Conservation (phyloP, 352 stramenopile genomes). For the Globisporangium nagaii region DNA sequence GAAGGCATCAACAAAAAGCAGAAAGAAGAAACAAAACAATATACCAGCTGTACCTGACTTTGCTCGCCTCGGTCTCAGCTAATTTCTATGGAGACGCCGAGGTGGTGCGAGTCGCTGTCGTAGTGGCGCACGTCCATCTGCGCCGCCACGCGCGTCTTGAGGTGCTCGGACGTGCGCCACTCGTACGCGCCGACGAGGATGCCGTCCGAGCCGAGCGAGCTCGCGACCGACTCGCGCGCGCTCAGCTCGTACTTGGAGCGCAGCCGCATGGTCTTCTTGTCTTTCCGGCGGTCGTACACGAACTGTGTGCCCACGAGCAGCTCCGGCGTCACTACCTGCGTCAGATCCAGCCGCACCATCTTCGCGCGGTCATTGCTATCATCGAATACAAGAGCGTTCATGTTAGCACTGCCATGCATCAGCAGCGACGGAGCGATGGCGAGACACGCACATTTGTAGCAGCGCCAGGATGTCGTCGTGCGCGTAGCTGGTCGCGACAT, state of each 20-base stretch:
- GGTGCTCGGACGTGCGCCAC: conserved; percentile 64
- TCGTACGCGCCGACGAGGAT: conserved; percentile 73
- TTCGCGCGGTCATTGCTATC: conserved; percentile 62
- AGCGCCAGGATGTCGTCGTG: conserved; percentile 61
- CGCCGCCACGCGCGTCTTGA: conserved; percentile 69
- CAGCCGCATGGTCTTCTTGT: conserved; percentile 56
- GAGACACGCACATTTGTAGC: conserved; percentile 62
- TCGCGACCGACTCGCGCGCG: conserved; percentile 37
- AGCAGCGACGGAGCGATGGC: not conserved
- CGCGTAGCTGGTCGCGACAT: conserved; percentile 50
- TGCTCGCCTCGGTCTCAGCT: conserved; percentile 19
- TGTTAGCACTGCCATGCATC: no score
- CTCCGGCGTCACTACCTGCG: conserved; percentile 45
- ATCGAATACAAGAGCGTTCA: not conserved
- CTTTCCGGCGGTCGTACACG: conserved; percentile 60
- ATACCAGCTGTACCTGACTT: not conserved
- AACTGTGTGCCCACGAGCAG: conserved; percentile 64
- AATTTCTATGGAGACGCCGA: conserved; percentile 83
- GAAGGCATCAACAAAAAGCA: not conserved
- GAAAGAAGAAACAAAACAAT: conserved; percentile 6
- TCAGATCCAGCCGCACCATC: conserved; percentile 51
- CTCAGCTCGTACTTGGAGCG: conserved; percentile 49
- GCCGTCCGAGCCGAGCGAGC: conserved; percentile 68
- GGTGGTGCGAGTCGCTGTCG: conserved; percentile 78
- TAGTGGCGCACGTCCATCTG: conserved; percentile 83